Conservation (phyloP, 2,329 filamentous ascomycete genomes). For the Nannizziopsis arthrosporioides region DNA sequence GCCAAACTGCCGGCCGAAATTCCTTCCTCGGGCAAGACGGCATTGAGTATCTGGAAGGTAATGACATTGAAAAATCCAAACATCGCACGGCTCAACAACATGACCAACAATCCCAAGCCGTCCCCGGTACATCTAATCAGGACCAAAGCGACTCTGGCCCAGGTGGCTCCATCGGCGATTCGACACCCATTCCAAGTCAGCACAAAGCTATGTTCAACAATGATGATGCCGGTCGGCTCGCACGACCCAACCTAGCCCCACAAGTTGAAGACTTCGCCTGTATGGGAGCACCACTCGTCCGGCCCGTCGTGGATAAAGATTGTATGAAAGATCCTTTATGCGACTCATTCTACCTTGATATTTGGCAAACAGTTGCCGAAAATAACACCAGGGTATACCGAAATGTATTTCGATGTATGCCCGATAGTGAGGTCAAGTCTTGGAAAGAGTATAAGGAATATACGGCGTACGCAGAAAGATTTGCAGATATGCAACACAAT, state of each 20-base stretch:
- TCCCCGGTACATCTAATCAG: conserved; percentile 10
- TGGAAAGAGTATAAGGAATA: conserved; percentile 92
- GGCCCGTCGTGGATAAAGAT: conserved; percentile 66
- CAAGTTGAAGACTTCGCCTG: conserved; percentile 37
- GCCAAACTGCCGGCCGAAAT: conserved; percentile 55
- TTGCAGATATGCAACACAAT: conserved; percentile 55
- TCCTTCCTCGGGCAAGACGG: conserved; percentile 53
- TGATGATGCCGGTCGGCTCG: neutral
- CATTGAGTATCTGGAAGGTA: conserved; percentile 53
- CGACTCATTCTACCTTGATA: conserved; percentile 69
- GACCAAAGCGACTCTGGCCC: neutral
- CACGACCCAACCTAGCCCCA: conserved; percentile 1
- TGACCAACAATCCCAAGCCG: conserved; percentile 23
- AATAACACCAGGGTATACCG: conserved; percentile 96
- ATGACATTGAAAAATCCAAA: conserved; percentile 31
- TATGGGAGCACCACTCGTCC: conserved; percentile 54
- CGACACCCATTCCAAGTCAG: neutral
- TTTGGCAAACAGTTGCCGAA: conserved; percentile 74
- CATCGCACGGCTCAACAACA: conserved; percentile 31
- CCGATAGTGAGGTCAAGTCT: conserved; percentile 82
- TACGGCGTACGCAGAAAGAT: conserved; percentile 61
- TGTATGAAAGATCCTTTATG: conserved; percentile 89
- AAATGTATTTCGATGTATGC: conserved; percentile 91
- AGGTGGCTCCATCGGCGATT: neutral
- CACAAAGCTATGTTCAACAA: neutral